Evolutionary conservation across 495 filamentous ascomycete species (phyloP).

Genomic region (Zalerion maritima): DNA sequence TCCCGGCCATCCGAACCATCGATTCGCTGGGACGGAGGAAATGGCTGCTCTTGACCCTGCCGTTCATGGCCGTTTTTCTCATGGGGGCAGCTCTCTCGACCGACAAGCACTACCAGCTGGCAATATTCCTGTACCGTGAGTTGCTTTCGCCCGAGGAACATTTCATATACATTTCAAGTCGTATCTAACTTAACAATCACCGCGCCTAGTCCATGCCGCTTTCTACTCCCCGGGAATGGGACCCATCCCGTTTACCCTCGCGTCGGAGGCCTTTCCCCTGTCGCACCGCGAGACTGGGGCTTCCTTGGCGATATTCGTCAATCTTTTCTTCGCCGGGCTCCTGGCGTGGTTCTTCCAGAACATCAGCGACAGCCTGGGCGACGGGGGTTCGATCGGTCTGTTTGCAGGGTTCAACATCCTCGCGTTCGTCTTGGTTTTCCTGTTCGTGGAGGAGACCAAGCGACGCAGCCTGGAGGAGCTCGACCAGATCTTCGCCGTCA

Average conservation of each 20-base stretch:
- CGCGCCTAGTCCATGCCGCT: slow-evolving; percentile 16
- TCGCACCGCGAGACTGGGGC: slow-evolving; percentile 19
- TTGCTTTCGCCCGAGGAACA: too few species aligned
- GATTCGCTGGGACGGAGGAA: slow-evolving; percentile 62
- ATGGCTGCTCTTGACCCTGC: slow-evolving; percentile 56
- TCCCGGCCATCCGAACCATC: slow-evolving; percentile 59
- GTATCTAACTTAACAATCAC: slow-evolving; percentile 3
- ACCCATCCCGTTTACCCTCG: slow-evolving; percentile 19
- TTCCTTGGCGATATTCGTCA: slow-evolving; percentile 20
- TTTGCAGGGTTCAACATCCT: slow-evolving; percentile 17
- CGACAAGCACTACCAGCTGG: slow-evolving; percentile 1
- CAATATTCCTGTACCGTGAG: too few species aligned
- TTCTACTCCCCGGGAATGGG: slow-evolving; percentile 20
- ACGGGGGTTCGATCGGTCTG: slow-evolving; percentile 11
- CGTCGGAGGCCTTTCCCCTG: slow-evolving; percentile 21
- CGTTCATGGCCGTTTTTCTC: slow-evolving; percentile 48
- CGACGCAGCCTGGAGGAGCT: slow-evolving; percentile 16
- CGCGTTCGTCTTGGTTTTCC: slow-evolving; percentile 16
- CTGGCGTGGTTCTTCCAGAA: slow-evolving; percentile 23
- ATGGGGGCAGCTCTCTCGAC: slow-evolving; percentile 10
- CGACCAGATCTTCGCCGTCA: slow-evolving; percentile 15
- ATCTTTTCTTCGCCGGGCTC: slow-evolving; percentile 19
- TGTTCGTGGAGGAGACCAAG: slow-evolving; percentile 19
- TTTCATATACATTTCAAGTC: neutral
- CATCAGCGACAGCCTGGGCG: slow-evolving; percentile 8